phyloP scores from a whole-genome alignment of 2,329 filamentous ascomycete species.

The Huntiella abstrusa region DNA sequence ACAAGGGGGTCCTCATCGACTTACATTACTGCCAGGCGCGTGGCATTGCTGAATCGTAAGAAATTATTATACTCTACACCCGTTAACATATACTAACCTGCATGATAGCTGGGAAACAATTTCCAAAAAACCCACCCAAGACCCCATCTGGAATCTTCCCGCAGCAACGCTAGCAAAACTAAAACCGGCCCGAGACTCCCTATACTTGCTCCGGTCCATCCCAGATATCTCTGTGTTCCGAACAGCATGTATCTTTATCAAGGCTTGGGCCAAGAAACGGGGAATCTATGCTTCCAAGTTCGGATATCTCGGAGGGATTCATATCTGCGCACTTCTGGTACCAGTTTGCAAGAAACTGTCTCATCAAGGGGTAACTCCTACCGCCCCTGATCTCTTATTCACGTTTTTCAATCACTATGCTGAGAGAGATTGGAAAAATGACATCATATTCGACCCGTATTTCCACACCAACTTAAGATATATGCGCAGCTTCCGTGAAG shows the following conservation, averaged over 20 bases:
- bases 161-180: constrained; percentile 39
- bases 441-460: constrained; percentile 39
- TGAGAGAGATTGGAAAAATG: constrained; percentile 35
- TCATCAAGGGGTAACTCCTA: constrained; percentile 19
- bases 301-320: constrained; percentile 45
- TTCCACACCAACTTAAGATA: constrained; percentile 36
- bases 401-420: constrained; percentile 48
- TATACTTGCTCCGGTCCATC: constrained; percentile 39
- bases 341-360: constrained; percentile 38
- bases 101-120: constrained; percentile 25
- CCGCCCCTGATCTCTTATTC: constrained; percentile 31
- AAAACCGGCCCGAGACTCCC: constrained; percentile 43
- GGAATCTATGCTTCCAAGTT: constrained; percentile 48
- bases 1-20: constrained; percentile 39
- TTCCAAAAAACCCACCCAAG: constrained; percentile 27
- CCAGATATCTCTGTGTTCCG: constrained; percentile 40
- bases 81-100: constrained; percentile 4
- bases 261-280: constrained; percentile 39
- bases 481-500: constrained; percentile 35
- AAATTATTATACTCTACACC: background rate
- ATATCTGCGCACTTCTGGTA: constrained; percentile 42
- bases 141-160: constrained; percentile 36
- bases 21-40: constrained; percentile 47
- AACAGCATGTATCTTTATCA: constrained; percentile 38
- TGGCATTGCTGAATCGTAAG: constrained; percentile 30